A percentile compares a stretch with the other conserved stretches of the same genome.
Evolutionary conservation across 2,329 filamentous ascomycete species (phyloP).

Genomic region (Aureobasidium sp.): DNA sequence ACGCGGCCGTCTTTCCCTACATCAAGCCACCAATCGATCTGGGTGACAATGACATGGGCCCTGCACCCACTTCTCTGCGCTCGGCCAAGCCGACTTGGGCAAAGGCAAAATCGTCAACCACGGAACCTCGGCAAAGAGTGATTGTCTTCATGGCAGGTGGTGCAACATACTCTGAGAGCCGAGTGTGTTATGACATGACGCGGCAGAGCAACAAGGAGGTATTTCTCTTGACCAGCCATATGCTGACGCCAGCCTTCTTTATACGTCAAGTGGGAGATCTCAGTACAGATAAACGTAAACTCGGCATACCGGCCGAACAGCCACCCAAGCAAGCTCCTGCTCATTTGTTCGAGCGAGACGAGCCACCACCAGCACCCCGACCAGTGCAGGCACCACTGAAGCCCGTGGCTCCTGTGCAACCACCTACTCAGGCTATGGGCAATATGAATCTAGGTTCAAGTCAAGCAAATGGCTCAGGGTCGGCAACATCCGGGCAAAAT

Average conservation of each 20-base stretch:
- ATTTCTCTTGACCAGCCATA: slow-evolving; percentile 85
- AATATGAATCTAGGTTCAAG: slow-evolving; percentile 45
- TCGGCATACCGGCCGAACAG: slow-evolving; percentile 75
- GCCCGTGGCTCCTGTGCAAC: slow-evolving; percentile 24
- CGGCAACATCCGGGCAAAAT: slow-evolving; percentile 25
- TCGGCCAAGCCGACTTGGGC: slow-evolving; percentile 95
- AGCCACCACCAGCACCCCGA: slow-evolving; percentile 28
- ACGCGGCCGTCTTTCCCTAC: slow-evolving; percentile 41
- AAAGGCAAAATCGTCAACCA: slow-evolving; percentile 61
- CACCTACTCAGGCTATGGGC: slow-evolving; percentile 51
- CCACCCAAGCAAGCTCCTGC: slow-evolving; percentile 76
- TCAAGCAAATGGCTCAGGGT: slow-evolving; percentile 26
- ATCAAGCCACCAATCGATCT: slow-evolving; percentile 53
- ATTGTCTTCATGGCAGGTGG: slow-evolving; percentile 94
- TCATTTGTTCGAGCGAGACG: slow-evolving; percentile 73
- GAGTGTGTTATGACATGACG: slow-evolving; percentile 82
- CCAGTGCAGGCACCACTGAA: slow-evolving; percentile 24
- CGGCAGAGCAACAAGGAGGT: slow-evolving; percentile 68
- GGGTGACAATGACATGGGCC: slow-evolving; percentile 51
- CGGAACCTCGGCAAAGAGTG: slow-evolving; percentile 80
- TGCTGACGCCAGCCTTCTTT: slow-evolving; percentile 80
- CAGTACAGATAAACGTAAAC: slow-evolving; percentile 62
- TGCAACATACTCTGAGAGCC: slow-evolving; percentile 84
- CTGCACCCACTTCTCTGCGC: slow-evolving; percentile 61
- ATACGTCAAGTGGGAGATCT: slow-evolving; percentile 77